Percentiles rank a stretch among this genome's conserved stretches.
phyloP scores from a whole-genome alignment of 768 basidiomycete species.

The Roridomyces roridus region DNA sequence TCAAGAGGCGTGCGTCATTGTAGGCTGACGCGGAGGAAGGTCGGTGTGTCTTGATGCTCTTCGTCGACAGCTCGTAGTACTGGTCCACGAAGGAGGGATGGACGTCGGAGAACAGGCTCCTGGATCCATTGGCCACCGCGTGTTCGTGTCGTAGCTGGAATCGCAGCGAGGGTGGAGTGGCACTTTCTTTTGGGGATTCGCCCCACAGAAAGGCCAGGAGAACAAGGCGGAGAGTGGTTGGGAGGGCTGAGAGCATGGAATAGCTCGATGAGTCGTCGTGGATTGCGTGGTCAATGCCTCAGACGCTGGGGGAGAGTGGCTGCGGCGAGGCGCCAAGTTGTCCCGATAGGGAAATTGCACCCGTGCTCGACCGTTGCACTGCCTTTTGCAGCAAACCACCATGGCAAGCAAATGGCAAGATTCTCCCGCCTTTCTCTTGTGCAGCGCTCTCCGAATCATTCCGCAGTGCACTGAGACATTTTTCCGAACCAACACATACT shows the following conservation, averaged over 20 bases:
- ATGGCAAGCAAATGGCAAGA: too few species aligned
- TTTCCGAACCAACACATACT: too few species aligned
- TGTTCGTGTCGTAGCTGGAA: constrained; percentile 76
- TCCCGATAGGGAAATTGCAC: too few species aligned
- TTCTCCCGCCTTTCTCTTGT: too few species aligned
- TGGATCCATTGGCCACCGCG: constrained; percentile 57
- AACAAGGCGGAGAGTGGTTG: constrained; percentile 47
- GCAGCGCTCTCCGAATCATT: too few species aligned
- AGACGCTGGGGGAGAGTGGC: too few species aligned
- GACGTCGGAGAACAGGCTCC: constrained; percentile 65
- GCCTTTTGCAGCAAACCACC: too few species aligned
- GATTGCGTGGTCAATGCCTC: too few species aligned
- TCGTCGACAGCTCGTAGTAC: constrained; percentile 49
- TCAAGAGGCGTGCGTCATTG: constrained; percentile 42
- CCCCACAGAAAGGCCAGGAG: constrained; percentile 50
- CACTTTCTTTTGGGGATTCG: constrained; percentile 32
- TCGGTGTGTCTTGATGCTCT: constrained; percentile 45
- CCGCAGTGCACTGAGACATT: too few species aligned
- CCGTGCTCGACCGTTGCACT: too few species aligned
- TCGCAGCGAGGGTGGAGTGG: constrained; percentile 41
- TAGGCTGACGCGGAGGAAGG: constrained; percentile 53
- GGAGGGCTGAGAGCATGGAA: constrained; percentile 31
- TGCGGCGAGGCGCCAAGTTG: too few species aligned
- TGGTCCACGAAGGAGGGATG: constrained; percentile 34
- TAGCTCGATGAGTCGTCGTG: too few species aligned